Evolutionary conservation across 1,284 basidiomycete genomes (phyloP).

Genomic region (Sphagnurus paluster): DNA sequence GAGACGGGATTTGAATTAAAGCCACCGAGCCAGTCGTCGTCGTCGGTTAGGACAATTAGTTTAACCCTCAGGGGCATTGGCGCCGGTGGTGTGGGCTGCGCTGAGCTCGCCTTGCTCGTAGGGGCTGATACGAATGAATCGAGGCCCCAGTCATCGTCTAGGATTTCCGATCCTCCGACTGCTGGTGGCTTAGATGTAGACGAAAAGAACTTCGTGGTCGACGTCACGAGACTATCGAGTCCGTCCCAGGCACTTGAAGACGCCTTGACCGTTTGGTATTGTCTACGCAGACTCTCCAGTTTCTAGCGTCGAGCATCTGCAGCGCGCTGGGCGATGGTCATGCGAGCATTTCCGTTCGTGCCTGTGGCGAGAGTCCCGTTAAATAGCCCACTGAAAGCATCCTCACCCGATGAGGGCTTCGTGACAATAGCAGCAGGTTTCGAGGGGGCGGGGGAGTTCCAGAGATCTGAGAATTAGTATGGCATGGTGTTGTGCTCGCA

Average conservation of each 20-base stretch:
- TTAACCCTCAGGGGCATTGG: no score
- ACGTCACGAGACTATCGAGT: slow-evolving; percentile 49
- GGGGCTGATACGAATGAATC: slow-evolving; percentile 28
- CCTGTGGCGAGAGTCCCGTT: slow-evolving; percentile 34
- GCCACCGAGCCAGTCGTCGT: slow-evolving; percentile 54
- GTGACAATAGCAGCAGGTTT: slow-evolving; percentile 37
- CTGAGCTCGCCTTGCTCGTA: slow-evolving; percentile 4
- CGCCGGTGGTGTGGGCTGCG: slow-evolving; percentile 7
- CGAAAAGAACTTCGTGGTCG: slow-evolving; percentile 15
- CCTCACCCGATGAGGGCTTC: slow-evolving; percentile 34
- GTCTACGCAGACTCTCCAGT: slow-evolving; percentile 21
- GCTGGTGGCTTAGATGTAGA: slow-evolving; percentile 11
- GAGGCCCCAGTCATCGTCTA: slow-evolving; percentile 45
- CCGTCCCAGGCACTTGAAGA: slow-evolving; percentile 47
- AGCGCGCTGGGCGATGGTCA: slow-evolving; percentile 50
- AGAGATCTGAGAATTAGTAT: slow-evolving; percentile 75
- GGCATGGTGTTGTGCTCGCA: slow-evolving; percentile 41
- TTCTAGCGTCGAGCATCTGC: slow-evolving; percentile 42
- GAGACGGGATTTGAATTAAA: slow-evolving; percentile 29
- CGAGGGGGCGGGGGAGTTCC: slow-evolving; percentile 56
- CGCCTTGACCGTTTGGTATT: slow-evolving; percentile 16
- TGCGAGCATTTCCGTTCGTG: slow-evolving; percentile 26
- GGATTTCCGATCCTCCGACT: slow-evolving; percentile 8
- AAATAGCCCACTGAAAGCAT: slow-evolving; percentile 73
- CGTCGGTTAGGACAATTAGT: slow-evolving; percentile 12